Evolutionary conservation across 306 rosid genomes (phyloP), one percentile per base, ranked within the genome.

Genomic region (Fragaria ananassa): DNA sequence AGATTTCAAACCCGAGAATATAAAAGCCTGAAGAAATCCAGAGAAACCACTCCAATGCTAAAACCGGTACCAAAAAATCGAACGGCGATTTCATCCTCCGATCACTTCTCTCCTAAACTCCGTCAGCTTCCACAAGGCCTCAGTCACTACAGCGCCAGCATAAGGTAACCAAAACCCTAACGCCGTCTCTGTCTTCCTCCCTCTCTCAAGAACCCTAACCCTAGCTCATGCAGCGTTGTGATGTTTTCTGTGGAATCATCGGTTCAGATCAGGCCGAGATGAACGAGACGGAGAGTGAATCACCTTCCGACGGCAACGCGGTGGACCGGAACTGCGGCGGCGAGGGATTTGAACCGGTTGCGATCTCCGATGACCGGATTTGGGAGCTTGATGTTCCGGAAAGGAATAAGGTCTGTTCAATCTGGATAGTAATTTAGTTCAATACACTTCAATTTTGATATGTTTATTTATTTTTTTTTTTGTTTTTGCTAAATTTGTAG

Each of bases 371-470:
- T 81, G 93, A 94, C 84, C 89, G 25, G 58, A 88, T 95, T 76
- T 86, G 93, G 83, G 88, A 90, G 83, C 72, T 78, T 51, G 98
- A 95, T 78, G 78, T 88, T 80, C 98, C 98, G 0, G 98, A 95
- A 85, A 95, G 98, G 84, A 92, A 90, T 93, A 97, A 90, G 97
- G 98, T 95, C 65, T 50, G 69, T 10, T 78, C 51, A 35, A 39
- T 67, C 62, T 69, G 34, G 17, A 58, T 11, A 74, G 76, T 72
- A 45, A 51, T 42, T 39, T 66, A 29, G 25, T 71, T 10, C 11
- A 45, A 58, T 39, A 5, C 6, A 39, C 8, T 39, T 63, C 23
- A 17, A 70, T 17, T 61, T 44, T 45, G 1, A 27, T 29, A 13
- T 56, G 65, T n/a, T 77, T 46, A 39, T 74, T 25, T 71, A 35